These are phyloP conservation scores for Pyricularia grisea DNA, from an alignment of 2,329 filamentous ascomycete genomes.

Conservation along the genomic window DNA sequence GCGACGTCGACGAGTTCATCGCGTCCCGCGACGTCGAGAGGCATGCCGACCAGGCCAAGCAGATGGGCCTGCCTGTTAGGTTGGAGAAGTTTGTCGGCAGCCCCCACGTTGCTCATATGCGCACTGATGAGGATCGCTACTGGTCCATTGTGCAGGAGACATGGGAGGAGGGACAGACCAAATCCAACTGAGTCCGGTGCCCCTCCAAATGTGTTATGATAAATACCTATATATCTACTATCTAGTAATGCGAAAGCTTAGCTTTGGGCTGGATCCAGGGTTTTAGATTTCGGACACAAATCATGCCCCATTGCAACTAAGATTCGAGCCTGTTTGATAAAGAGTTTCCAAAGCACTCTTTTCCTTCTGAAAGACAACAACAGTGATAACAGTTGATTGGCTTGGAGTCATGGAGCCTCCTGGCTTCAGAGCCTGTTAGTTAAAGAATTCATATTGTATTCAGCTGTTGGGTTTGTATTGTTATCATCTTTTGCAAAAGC, in stretches of 20 bases:
- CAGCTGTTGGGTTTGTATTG: neutral
- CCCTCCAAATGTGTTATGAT: neutral
- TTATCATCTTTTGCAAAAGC: neutral
- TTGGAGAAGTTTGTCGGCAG: conserved; percentile 36
- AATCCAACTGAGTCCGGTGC: neutral
- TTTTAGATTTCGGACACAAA: neutral
- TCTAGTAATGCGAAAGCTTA: neutral
- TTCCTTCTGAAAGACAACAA: neutral
- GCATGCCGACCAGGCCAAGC: conserved; percentile 32
- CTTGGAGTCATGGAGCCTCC: neutral
- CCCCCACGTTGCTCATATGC: conserved; percentile 40
- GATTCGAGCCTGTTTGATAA: neutral
- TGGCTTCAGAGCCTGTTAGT: neutral
- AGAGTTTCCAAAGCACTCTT: neutral
- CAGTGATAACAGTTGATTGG: neutral
- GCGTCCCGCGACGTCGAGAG: conserved; percentile 34
- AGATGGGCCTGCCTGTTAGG: conserved; percentile 29
- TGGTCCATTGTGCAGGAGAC: conserved; percentile 36
- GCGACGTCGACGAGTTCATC: conserved; percentile 37
- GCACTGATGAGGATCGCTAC: conserved; percentile 35
- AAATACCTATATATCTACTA: neutral
- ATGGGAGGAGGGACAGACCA: conserved; percentile 23
- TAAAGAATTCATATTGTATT: neutral
- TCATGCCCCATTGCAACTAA: neutral
- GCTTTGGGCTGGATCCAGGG: neutral